Conservation (phyloP, 139 green algal genomes). For the Volvox reticuliferus region DNA sequence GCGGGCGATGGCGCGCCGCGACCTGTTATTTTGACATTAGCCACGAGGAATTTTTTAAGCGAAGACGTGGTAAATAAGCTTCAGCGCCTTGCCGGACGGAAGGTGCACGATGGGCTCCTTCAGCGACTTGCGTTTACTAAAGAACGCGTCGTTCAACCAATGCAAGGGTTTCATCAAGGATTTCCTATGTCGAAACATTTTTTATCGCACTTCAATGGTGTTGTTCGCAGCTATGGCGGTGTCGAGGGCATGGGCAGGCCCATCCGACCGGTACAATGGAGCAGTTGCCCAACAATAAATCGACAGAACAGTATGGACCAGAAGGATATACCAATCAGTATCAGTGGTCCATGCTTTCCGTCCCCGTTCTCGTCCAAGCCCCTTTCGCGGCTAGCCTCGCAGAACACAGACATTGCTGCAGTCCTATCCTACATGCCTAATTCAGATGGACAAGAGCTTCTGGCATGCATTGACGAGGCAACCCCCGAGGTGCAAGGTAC, state of each 20-base stretch:
- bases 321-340: neutral
- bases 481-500: neutral
- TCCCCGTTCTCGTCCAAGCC: neutral
- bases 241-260: neutral
- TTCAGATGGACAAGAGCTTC: neutral
- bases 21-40: neutral
- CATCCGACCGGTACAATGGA: neutral
- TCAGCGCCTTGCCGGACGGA: neutral
- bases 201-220: too few relatives aligned
- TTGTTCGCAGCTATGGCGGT: too few relatives aligned
- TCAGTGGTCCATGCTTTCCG: neutral
- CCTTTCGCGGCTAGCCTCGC: neutral
- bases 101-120: neutral
- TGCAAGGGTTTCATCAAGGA: too few relatives aligned
- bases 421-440: neutral
- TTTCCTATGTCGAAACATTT: too few relatives aligned
- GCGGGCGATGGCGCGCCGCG: neutral
- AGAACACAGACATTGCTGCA: neutral
- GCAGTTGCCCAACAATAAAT: neutral
- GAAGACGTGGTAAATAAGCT: neutral
- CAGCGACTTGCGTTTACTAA: neutral
- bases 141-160: neutral
- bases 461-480: neutral
- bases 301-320: neutral
- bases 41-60: neutral